These are phyloP conservation scores for Chlorophyllum brunneum DNA, from an alignment of 768 basidiomycete genomes.

Conservation along the genomic window DNA sequence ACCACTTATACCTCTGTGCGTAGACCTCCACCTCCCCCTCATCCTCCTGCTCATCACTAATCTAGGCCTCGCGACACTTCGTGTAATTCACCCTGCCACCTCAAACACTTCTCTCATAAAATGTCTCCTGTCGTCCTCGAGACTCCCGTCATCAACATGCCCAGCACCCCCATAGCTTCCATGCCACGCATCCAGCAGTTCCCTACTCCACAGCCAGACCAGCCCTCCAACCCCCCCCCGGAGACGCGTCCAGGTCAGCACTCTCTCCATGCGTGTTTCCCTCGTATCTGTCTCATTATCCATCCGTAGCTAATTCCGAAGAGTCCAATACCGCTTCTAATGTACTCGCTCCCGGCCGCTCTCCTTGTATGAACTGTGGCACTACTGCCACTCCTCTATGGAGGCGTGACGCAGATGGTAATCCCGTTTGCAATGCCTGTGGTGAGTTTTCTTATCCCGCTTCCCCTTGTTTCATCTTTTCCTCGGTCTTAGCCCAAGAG, in stretches of 20 bases:
- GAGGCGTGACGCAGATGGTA: slow-evolving; percentile 79
- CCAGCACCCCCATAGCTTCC: slow-evolving; percentile 35
- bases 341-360: slow-evolving; percentile 32
- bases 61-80: slow-evolving; percentile 17
- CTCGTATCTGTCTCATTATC: slow-evolving; percentile 7
- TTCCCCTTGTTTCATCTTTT: slow-evolving; percentile 19
- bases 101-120: slow-evolving; percentile 16
- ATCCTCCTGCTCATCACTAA: slow-evolving; percentile 10
- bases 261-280: background rate
- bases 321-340: slow-evolving; percentile 23
- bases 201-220: slow-evolving; percentile 19
- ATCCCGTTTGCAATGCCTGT: slow-evolving; percentile 86
- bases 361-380: slow-evolving; percentile 70
- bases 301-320: slow-evolving; percentile 20
- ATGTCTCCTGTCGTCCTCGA: slow-evolving; percentile 62
- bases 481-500: slow-evolving; percentile 13
- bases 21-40: slow-evolving; percentile 1
- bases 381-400: slow-evolving; percentile 80
- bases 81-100: slow-evolving; percentile 12
- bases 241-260: slow-evolving; percentile 25
- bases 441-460: slow-evolving; percentile 53
- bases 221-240: slow-evolving; percentile 17
- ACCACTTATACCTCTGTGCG: slow-evolving; percentile 3
- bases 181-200: slow-evolving; percentile 49
- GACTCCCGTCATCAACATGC: slow-evolving; percentile 47